These are phyloP conservation scores for Ophiostoma ulmi DNA, from an alignment of 2,329 filamentous ascomycete species.

Conservation along the genomic window DNA sequence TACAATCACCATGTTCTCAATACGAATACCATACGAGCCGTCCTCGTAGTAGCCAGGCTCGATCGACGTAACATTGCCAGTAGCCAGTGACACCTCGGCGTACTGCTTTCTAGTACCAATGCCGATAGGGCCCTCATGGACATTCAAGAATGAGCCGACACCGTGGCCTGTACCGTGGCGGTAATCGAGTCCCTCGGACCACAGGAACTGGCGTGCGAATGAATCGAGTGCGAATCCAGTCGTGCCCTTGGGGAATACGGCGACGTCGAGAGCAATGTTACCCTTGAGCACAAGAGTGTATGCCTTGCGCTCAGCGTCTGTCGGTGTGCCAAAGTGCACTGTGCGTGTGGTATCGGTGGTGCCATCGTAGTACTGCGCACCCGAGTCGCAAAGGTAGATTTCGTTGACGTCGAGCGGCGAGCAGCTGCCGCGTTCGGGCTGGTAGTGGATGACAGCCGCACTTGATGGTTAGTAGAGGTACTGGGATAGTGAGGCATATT, in stretches of 20 bases:
- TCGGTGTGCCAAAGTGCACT: constrained; percentile 82
- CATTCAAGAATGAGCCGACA: constrained; percentile 90
- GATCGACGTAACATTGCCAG: constrained; percentile 94
- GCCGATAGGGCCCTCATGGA: constrained; percentile 94
- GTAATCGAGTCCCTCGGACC: constrained; percentile 89
- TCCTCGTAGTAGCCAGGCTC: constrained; percentile 98
- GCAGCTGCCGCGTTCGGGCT: constrained; percentile 76
- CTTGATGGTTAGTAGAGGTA: constrained; percentile 41
- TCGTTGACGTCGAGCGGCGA: constrained; percentile 75
- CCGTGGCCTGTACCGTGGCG: constrained; percentile 95
- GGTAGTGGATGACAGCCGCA: constrained; percentile 94
- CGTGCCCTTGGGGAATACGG: constrained; percentile 89
- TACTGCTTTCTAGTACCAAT: constrained; percentile 90
- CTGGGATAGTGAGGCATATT: neutral
- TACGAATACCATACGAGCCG: constrained; percentile 87
- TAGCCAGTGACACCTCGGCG: constrained; percentile 78
- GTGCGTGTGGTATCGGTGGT: constrained; percentile 95
- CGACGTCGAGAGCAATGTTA: constrained; percentile 79
- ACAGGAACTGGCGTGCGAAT: constrained; percentile 84
- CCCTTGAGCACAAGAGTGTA: constrained; percentile 95
- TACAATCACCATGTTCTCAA: constrained; percentile 93
- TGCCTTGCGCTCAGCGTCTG: constrained; percentile 74
- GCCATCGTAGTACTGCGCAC: constrained; percentile 91
- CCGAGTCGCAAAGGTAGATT: constrained; percentile 94
- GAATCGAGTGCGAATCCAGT: constrained; percentile 88